Evolutionary conservation across 805 yeast genomes (phyloP), one percentile per base, ranked within the genome.

Genomic region (Cyberlindnera mrakii): DNA sequence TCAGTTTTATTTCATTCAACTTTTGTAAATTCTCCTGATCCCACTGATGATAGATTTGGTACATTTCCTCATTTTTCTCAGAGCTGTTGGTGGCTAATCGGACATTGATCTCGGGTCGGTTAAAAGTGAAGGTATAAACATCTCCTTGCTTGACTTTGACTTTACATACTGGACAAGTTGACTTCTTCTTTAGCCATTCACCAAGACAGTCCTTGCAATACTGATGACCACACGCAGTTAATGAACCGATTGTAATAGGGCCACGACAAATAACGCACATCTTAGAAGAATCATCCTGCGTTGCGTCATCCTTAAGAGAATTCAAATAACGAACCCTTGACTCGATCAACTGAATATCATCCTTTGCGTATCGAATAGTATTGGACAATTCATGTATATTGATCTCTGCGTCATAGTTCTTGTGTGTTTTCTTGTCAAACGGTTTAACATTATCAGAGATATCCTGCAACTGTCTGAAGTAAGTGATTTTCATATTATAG

Each of bases 151-250:
- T 62, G 15, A 87, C 65, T 1, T 49, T 50, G 3, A 73, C 64
- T 47, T 87, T 86, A 64, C 99, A 93, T 51, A 89, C 70, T 0
- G 99, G 98, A 62, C 99, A 93, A 2, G 67, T 63, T 1, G 64
- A 58, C 33, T 74, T 74, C 14, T 67, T 67, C 17, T 62, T 64
- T 41, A 84, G 58, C 99, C 99, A 93, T 42, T 71, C 79, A 16
- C 66, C 71, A 31, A 93, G 67, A 60, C 99, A 93, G 1, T 77
- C 85, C 44, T 78, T 75, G 59, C 99, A 93, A 58, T 84, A 93
- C 52, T 80, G 80, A 63, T 93, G 99, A 0, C 98, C 98, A 71
- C 99, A 93, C 9, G 79, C 79, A 0, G 96, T 83, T 43, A 93
- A 67, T 0, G 93, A 74, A 0, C 99, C 99, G 33, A 79, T 69